Evolutionary conservation across 345 rosid genomes (phyloP).

Genomic region (Raphanus sativus): DNA sequence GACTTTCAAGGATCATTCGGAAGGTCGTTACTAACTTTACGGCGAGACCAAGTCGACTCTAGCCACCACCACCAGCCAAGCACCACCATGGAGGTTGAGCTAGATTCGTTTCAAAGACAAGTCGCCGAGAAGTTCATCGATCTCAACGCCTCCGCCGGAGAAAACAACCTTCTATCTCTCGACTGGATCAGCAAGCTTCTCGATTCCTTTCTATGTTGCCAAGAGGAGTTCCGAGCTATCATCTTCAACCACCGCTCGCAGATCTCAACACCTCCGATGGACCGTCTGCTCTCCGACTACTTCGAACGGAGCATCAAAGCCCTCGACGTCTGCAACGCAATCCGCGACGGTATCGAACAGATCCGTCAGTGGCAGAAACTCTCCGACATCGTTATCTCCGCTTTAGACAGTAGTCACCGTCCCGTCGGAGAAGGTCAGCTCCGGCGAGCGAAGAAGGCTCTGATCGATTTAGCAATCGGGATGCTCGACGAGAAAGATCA

Average conservation of each 20-base stretch:
- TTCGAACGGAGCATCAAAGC: constrained; percentile 76
- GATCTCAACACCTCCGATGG: constrained; percentile 46
- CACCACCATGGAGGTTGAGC: constrained; percentile 47
- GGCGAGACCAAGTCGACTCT: constrained; percentile 50
- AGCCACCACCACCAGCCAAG: constrained; percentile 20
- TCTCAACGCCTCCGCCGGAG: constrained; percentile 42
- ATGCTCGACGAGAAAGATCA: constrained; percentile 90
- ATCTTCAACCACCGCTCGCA: constrained; percentile 43
- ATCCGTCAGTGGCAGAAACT: constrained; percentile 72
- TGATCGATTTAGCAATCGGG: constrained; percentile 72
- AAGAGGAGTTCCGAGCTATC: constrained; percentile 63
- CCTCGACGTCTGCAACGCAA: constrained; percentile 80
- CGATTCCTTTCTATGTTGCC: constrained; percentile 56
- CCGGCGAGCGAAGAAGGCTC: constrained; percentile 86
- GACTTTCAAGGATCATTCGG: constrained; percentile 58
- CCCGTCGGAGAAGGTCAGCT: constrained; percentile 74
- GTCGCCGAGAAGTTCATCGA: constrained; percentile 55
- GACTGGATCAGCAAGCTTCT: constrained; percentile 63
- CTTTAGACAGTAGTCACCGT: constrained; percentile 48
- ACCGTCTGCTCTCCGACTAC: constrained; percentile 56
- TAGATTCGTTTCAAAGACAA: constrained; percentile 62
- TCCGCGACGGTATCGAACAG: constrained; percentile 81
- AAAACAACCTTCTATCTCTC: constrained; percentile 52
- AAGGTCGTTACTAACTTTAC: constrained; percentile 50
- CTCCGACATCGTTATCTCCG: constrained; percentile 63